Conservation (phyloP, 176 grass and related monocot genomes). For the Stipa capillata region DNA sequence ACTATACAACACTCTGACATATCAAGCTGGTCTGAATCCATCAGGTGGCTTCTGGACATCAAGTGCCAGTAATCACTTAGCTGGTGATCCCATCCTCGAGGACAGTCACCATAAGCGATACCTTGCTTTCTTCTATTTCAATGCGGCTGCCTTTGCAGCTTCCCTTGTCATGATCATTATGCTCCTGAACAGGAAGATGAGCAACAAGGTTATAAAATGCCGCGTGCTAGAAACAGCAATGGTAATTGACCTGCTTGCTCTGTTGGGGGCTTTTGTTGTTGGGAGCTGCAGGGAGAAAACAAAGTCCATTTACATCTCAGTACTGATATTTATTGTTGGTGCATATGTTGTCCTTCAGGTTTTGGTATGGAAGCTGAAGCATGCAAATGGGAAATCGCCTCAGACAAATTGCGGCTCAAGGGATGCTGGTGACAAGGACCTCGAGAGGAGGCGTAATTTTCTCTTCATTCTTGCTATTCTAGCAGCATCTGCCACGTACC, state of each 20-base stretch:
- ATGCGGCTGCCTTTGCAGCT: neutral
- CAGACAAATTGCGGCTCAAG: neutral
- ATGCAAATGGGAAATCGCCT: neutral
- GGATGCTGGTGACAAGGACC: neutral
- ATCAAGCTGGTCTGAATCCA: constrained; percentile 15
- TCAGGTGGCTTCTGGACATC: constrained; percentile 16
- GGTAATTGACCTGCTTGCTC: neutral
- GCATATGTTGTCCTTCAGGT: neutral
- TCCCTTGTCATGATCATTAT: constrained; percentile 16
- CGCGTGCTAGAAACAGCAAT: neutral
- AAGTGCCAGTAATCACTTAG: neutral
- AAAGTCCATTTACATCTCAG: constrained; percentile 5
- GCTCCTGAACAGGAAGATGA: constrained; percentile 12
- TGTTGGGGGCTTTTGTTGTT: constrained; percentile 4
- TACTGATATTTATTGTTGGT: neutral
- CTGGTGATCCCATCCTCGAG: constrained; percentile 22
- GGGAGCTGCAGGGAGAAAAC: constrained; percentile 12
- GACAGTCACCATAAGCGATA: neutral
- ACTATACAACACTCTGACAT: too few relatives aligned
- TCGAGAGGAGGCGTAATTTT: constrained; percentile 26
- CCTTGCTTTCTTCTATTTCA: constrained; percentile 18
- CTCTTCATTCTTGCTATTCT: constrained; percentile 28
- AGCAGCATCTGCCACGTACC: constrained; percentile 27
- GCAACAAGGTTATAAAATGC: constrained; percentile 6
- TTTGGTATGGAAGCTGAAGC: too few relatives aligned